phyloP scores from a whole-genome alignment of 495 filamentous ascomycete genomes.

The Cercophora samala region DNA sequence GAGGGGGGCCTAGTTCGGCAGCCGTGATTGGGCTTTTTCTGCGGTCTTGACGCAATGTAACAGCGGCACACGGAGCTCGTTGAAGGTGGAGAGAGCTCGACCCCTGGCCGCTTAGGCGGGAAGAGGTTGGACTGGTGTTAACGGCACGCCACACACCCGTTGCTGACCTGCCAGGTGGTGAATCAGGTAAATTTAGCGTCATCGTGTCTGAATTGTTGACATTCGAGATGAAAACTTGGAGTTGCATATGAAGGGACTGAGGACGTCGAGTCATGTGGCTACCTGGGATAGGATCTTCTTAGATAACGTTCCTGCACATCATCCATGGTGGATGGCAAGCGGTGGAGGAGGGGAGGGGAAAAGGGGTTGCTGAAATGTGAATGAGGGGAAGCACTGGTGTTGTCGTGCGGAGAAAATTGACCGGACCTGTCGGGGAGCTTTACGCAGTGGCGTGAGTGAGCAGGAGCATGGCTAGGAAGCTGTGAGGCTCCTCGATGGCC shows the following conservation, averaged over 20 bases:
- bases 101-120: neutral
- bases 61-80: conserved; percentile 7
- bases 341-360: neutral
- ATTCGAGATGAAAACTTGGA: neutral
- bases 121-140: neutral
- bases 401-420: conserved; percentile 1
- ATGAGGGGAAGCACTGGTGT: neutral
- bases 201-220: neutral
- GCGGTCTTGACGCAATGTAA: conserved; percentile 8
- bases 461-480: neutral
- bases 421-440: neutral
- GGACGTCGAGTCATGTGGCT: neutral
- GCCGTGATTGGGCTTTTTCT: conserved; percentile 7
- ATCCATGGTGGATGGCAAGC: neutral
- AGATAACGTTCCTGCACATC: conserved; percentile 1
- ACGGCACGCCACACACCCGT: neutral
- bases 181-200: conserved; percentile 6
- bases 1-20: conserved; percentile 2
- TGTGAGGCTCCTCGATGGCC: neutral
- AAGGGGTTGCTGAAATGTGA: neutral
- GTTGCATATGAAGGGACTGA: conserved; percentile 3
- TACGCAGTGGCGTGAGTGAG: neutral
- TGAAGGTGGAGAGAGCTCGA: conserved; percentile 3
- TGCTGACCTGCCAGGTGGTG: neutral
- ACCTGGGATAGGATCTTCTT: neutral